These are phyloP conservation scores for Ganoderma multipileum DNA, from an alignment of 1,284 basidiomycete genomes.

Conservation along the genomic window DNA sequence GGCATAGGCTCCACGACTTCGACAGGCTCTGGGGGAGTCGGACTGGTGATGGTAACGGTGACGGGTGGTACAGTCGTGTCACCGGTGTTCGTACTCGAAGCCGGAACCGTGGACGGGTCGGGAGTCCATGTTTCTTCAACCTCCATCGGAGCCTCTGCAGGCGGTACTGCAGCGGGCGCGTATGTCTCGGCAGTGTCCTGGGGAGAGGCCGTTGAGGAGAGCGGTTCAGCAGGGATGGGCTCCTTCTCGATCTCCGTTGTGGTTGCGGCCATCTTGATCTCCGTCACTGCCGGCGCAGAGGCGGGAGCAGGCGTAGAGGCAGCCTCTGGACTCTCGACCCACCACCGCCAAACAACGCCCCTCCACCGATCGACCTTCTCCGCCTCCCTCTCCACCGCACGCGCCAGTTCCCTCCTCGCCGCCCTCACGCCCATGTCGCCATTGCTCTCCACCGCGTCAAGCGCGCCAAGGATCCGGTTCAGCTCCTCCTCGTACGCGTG, in stretches of 20 bases:
- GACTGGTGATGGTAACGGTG: neutral
- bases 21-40: neutral
- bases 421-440: slow-evolving; percentile 64
- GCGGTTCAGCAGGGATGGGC: slow-evolving; percentile 5
- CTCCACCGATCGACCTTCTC: slow-evolving; percentile 50
- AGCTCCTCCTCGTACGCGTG: slow-evolving; percentile 61
- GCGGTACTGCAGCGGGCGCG: neutral
- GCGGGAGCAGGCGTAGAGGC: neutral
- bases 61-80: neutral
- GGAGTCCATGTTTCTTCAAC: neutral
- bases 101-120: neutral
- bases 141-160: slow-evolving; percentile 9
- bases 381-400: slow-evolving; percentile 64
- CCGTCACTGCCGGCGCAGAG: slow-evolving; percentile 9
- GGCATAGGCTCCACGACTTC: slow-evolving; percentile 5
- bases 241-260: neutral
- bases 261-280: neutral
- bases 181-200: neutral
- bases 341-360: slow-evolving; percentile 31
- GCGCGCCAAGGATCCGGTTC: slow-evolving; percentile 63
- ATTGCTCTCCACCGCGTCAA: slow-evolving; percentile 73
- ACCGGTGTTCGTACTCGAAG: neutral
- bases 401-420: slow-evolving; percentile 63
- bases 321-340: slow-evolving; percentile 19
- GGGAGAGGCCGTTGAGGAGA: neutral